Percentiles rank a stretch among this genome's conserved stretches.
Conservation (phyloP, 805 yeast species). For the Helenozyma baotianmanensis region DNA sequence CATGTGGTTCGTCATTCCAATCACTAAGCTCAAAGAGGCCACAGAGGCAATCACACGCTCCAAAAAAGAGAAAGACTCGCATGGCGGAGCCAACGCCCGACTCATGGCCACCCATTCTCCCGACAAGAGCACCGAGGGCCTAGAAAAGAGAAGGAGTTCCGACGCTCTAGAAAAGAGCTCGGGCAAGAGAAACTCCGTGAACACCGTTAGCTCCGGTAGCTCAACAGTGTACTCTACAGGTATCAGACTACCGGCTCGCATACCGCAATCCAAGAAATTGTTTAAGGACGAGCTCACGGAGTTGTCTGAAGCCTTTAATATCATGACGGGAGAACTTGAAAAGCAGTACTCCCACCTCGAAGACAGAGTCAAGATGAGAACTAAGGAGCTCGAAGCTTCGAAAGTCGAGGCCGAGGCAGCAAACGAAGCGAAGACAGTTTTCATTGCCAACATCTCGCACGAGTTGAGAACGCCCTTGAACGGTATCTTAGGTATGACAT, state of each 20-base stretch:
- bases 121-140: not conserved
- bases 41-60: constrained; percentile 64
- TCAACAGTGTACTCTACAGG: constrained; percentile 36
- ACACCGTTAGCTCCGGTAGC: constrained; percentile 29
- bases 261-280: constrained; percentile 38
- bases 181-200: constrained; percentile 20
- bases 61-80: constrained; percentile 23
- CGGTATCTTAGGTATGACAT: constrained; percentile 94
- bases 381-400: constrained; percentile 83
- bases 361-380: constrained; percentile 81
- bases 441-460: constrained; percentile 88
- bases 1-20: constrained; percentile 80
- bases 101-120: not conserved
- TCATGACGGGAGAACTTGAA: constrained; percentile 84
- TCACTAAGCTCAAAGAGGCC: constrained; percentile 71
- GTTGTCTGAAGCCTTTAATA: constrained; percentile 81
- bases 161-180: not conserved
- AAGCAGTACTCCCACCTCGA: constrained; percentile 81
- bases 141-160: too few relatives aligned
- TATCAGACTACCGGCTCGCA: constrained; percentile 34
- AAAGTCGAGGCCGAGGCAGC: constrained; percentile 90
- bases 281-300: constrained; percentile 85
- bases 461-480: constrained; percentile 94
- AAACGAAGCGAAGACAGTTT: constrained; percentile 92
- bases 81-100: not conserved